These are phyloP conservation scores for Gracilaria gracilis DNA, from an alignment of 23 red algal species.

Conservation along the genomic window DNA sequence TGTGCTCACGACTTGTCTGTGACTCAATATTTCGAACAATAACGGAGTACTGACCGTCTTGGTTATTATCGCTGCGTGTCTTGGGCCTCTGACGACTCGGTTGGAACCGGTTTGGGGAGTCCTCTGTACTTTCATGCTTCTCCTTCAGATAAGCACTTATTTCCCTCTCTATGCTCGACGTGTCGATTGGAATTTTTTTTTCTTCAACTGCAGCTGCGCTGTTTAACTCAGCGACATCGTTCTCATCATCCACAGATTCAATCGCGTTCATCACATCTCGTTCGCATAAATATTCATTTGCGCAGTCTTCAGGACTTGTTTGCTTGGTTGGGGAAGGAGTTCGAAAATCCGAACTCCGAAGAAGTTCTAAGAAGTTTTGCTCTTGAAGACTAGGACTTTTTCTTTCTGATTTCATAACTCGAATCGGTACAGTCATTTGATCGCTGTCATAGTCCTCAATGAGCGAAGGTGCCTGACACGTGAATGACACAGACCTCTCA, in stretches of 20 bases:
- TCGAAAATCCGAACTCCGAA: neutral
- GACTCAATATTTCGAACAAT: neutral
- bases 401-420: conserved; percentile 1
- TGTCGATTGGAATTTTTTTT: neutral
- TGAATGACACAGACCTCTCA: neutral
- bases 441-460: conserved; percentile 60
- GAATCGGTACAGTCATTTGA: conserved; percentile 36
- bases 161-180: neutral
- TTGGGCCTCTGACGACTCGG: neutral
- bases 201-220: neutral
- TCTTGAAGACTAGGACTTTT: neutral
- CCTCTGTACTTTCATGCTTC: neutral
- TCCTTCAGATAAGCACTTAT: neutral
- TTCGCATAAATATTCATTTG: neutral
- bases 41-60: conserved; percentile 1
- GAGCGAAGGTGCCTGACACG: neutral
- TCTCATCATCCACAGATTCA: conserved; percentile 11
- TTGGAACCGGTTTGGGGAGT: neutral
- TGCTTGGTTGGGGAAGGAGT: neutral
- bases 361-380: neutral
- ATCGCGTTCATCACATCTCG: neutral
- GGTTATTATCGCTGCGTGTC: too few species aligned
- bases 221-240: neutral
- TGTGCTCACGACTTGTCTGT: conserved; percentile 6
- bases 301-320: neutral